phyloP scores from a whole-genome alignment of 2,329 filamentous ascomycete species.

The Fusarium sp. region DNA sequence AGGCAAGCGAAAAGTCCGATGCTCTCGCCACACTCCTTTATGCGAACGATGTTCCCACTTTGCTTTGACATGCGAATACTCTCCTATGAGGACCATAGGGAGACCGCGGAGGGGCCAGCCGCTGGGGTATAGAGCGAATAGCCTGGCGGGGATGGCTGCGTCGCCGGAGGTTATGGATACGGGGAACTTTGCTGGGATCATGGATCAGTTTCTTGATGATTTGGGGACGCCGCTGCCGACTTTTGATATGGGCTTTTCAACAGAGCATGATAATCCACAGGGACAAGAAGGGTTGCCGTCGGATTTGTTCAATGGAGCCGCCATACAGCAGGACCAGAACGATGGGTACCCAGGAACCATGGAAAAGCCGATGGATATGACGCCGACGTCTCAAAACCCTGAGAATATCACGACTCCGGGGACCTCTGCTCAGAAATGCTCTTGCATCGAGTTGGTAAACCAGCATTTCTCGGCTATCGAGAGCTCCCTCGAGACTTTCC shows the following conservation, averaged over 20 bases:
- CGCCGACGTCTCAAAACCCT: neutral
- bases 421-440: neutral
- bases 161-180: neutral
- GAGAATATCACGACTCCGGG: neutral
- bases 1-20: slow-evolving; percentile 30
- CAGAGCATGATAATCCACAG: neutral
- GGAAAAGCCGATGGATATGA: neutral
- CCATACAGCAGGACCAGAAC: neutral
- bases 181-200: neutral
- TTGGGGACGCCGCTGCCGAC: neutral
- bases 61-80: slow-evolving; percentile 24
- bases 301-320: neutral
- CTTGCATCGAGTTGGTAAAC: slow-evolving; percentile 1
- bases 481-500: slow-evolving; percentile 3
- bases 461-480: slow-evolving; percentile 11
- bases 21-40: slow-evolving; percentile 23
- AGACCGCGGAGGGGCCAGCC: neutral
- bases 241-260: neutral
- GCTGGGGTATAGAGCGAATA: neutral
- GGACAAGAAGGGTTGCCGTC: neutral
- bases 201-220: slow-evolving; percentile 14
- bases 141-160: neutral
- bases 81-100: slow-evolving; percentile 22
- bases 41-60: slow-evolving; percentile 32
- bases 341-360: neutral